phyloP scores from a whole-genome alignment of 2,329 filamentous ascomycete species.

The Ophiostoma australiae region DNA sequence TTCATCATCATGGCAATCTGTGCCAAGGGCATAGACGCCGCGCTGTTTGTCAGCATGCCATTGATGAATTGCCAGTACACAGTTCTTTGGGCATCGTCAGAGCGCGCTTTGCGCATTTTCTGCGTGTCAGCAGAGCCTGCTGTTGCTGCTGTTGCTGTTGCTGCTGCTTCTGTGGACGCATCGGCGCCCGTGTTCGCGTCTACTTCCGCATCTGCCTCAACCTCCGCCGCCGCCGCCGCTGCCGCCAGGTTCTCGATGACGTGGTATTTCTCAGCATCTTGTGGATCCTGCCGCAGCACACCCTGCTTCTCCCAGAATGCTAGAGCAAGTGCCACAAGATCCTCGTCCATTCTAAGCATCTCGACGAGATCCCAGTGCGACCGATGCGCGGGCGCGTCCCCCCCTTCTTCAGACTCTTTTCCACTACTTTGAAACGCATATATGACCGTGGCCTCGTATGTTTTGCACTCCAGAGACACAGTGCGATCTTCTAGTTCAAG shows the following conservation, averaged over 20 bases:
- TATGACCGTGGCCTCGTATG: constrained; percentile 84
- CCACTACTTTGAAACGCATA: constrained; percentile 66
- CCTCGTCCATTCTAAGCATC: constrained; percentile 66
- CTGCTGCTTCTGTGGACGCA: constrained; percentile 30
- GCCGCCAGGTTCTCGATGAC: constrained; percentile 57
- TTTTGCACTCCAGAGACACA: constrained; percentile 66
- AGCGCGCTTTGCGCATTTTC: constrained; percentile 35
- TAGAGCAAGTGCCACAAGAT: constrained; percentile 63
- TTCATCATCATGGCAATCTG: constrained; percentile 93
- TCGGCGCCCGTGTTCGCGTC: constrained; percentile 29
- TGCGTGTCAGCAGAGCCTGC: constrained; percentile 31
- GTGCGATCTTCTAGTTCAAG: constrained; percentile 78
- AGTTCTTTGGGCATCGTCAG: constrained; percentile 53
- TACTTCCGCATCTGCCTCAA: constrained; percentile 21
- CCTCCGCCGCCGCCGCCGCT: constrained; percentile 31
- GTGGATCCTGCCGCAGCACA: constrained; percentile 49
- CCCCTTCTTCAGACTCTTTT: constrained; percentile 30
- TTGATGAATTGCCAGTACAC: constrained; percentile 91
- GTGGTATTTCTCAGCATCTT: constrained; percentile 51
- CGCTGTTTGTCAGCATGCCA: constrained; percentile 91
- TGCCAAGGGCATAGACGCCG: constrained; percentile 68
- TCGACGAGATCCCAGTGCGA: constrained; percentile 49
- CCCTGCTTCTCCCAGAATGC: constrained; percentile 66
- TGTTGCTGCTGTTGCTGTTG: constrained; percentile 27
- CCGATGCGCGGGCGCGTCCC: constrained; percentile 37